Conservation (phyloP, 1,284 basidiomycete genomes). For the Austroboletus novae-zelandiae region DNA sequence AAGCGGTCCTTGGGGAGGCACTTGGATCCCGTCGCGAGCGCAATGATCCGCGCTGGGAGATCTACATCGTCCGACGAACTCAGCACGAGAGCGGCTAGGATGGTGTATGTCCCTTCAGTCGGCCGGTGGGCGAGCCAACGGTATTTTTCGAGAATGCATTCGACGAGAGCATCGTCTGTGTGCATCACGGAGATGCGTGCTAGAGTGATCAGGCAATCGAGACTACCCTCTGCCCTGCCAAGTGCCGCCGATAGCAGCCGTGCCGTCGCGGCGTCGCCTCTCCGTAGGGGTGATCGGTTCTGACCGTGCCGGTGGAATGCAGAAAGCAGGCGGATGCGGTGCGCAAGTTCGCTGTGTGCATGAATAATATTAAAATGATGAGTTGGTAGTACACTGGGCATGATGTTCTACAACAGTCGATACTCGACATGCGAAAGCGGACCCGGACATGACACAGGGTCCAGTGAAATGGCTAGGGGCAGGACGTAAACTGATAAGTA, state of each 20-base stretch:
- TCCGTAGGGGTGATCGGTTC: no score
- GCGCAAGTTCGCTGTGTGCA: slow-evolving; percentile 4
- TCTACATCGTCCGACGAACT: slow-evolving; percentile 11
- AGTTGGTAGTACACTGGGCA: slow-evolving; percentile 22
- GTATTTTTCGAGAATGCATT: slow-evolving; percentile 44
- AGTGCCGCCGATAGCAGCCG: no score
- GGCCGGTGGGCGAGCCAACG: slow-evolving; percentile 45
- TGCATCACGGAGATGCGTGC: neutral
- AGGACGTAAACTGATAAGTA: slow-evolving; percentile 7
- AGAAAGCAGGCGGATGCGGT: no score
- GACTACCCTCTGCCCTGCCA: no score
- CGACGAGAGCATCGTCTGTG: slow-evolving; percentile 23
- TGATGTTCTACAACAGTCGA: slow-evolving; percentile 21
- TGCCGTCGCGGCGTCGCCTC: no score
- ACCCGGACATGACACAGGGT: slow-evolving; percentile 12
- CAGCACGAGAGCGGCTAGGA: slow-evolving; percentile 60
- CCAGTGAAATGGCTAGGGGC: slow-evolving; percentile 8
- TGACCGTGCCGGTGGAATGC: no score
- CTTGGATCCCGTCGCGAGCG: slow-evolving; percentile 84
- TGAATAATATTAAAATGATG: slow-evolving; percentile 22
- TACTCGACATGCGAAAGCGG: slow-evolving; percentile 3
- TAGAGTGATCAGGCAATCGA: no score
- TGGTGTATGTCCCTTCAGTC: slow-evolving; percentile 53
- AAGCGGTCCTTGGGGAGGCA: slow-evolving; percentile 71
- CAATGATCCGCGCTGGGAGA: slow-evolving; percentile 50